Percentiles rank a stretch among this genome's conserved stretches.
Evolutionary conservation across 139 green algal species (phyloP).

Genomic region (Chlamydomonas urium): DNA sequence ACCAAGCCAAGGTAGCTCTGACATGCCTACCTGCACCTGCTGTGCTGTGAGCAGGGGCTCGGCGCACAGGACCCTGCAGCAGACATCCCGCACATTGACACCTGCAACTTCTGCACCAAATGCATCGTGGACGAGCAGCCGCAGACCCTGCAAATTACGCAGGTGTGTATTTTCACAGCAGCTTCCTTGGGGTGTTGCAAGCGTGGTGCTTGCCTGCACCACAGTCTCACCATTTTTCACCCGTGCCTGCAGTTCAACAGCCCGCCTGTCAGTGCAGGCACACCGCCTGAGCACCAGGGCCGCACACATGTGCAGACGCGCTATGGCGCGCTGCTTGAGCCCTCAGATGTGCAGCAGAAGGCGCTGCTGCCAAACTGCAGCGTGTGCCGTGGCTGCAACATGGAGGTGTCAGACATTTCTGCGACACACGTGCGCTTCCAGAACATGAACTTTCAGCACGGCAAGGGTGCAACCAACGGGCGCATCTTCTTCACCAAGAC

Average conservation of each 20-base stretch:
- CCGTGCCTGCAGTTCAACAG: no score
- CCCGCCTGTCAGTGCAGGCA: background rate
- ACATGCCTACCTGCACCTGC: no score
- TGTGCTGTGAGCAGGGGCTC: no score
- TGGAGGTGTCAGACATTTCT: background rate
- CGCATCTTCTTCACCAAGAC: background rate
- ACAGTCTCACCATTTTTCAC: no score
- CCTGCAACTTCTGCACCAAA: constrained; percentile 7
- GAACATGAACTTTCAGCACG: constrained; percentile 7
- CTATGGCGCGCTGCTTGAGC: background rate
- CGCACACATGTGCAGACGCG: background rate
- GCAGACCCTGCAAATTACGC: background rate
- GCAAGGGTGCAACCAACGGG: background rate
- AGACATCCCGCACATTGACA: constrained; percentile 1
- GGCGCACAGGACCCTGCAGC: no score
- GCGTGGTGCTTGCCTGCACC: no score
- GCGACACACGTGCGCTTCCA: background rate
- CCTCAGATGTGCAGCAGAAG: background rate
- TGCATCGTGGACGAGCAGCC: constrained; percentile 1
- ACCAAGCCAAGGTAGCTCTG: no score
- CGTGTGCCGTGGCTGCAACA: constrained; percentile 3
- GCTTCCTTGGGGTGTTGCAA: background rate
- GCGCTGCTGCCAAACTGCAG: constrained; percentile 3
- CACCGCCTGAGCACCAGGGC: background rate
- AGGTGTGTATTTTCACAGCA: background rate